These are phyloP conservation scores for Dactylonectria estremocensis DNA, from an alignment of 2,329 filamentous ascomycete genomes.

Conservation along the genomic window DNA sequence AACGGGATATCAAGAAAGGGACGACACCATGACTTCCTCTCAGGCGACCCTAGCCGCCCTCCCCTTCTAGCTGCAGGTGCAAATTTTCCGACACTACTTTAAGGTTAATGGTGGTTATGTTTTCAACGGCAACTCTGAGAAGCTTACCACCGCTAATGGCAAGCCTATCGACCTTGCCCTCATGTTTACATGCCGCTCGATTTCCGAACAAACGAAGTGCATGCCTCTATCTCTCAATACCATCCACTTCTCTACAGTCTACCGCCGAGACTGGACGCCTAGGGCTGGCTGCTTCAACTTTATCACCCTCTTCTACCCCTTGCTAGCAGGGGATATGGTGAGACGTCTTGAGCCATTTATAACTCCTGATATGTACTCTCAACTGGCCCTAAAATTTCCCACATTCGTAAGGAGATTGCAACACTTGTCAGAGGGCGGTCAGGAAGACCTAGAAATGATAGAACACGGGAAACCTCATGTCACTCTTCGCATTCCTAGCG, in stretches of 20 bases:
- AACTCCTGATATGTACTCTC: conserved; percentile 4
- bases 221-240: conserved; percentile 19
- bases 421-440: background rate
- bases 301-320: background rate
- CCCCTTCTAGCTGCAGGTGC: conserved; percentile 10
- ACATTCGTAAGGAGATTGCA: background rate
- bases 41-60: conserved; percentile 1
- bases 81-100: conserved; percentile 14
- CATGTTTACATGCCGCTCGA: conserved; percentile 13
- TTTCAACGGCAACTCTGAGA: background rate
- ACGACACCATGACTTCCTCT: background rate
- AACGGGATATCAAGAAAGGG: background rate
- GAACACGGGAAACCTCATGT: background rate
- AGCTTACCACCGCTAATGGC: conserved; percentile 1
- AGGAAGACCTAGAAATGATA: background rate
- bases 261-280: background rate
- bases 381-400: conserved; percentile 6
- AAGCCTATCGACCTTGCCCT: conserved; percentile 17
- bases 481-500: background rate
- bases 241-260: conserved; percentile 21
- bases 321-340: background rate
- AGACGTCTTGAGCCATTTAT: background rate
- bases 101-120: conserved; percentile 15
- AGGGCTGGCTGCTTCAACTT: conserved; percentile 5
- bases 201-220: background rate